These are phyloP conservation scores for Pilobolus umbonatus DNA, from an alignment of 192 early-diverging fungal genomes.

Conservation along the genomic window DNA sequence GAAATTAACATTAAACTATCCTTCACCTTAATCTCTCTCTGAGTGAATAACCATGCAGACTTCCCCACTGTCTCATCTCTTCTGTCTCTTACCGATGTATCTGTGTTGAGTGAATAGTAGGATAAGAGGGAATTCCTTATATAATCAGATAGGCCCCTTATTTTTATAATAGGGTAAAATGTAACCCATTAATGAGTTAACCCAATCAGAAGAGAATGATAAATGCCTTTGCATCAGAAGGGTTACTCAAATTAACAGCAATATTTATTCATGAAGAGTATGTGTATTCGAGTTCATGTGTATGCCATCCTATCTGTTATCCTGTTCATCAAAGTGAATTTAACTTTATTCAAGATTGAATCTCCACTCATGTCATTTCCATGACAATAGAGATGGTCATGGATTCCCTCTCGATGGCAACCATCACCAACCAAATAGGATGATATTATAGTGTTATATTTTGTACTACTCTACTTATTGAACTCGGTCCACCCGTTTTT, in stretches of 20 bases:
- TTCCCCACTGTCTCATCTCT: no score
- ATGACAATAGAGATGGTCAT: background rate
- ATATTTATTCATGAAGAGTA: no score
- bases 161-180: background rate
- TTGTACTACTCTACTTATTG: constrained; percentile 10
- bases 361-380: background rate
- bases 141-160: background rate
- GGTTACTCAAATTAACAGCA: constrained; percentile 14
- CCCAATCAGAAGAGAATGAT: no score
- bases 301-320: no score
- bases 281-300: no score
- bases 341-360: background rate
- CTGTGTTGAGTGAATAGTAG: background rate
- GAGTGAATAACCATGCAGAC: background rate
- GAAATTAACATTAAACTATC: background rate
- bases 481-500: constrained; percentile 11
- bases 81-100: background rate
- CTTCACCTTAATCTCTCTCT: background rate
- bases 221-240: constrained; percentile 14
- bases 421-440: no score
- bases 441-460: constrained; percentile 1
- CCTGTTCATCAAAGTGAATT: background rate
- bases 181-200: background rate
- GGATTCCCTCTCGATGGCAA: background rate
- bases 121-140: background rate